A percentile compares a stretch with the other conserved stretches of the same genome.
phyloP scores from a whole-genome alignment of 2,329 filamentous ascomycete genomes.

The Alternaria arborescens region DNA sequence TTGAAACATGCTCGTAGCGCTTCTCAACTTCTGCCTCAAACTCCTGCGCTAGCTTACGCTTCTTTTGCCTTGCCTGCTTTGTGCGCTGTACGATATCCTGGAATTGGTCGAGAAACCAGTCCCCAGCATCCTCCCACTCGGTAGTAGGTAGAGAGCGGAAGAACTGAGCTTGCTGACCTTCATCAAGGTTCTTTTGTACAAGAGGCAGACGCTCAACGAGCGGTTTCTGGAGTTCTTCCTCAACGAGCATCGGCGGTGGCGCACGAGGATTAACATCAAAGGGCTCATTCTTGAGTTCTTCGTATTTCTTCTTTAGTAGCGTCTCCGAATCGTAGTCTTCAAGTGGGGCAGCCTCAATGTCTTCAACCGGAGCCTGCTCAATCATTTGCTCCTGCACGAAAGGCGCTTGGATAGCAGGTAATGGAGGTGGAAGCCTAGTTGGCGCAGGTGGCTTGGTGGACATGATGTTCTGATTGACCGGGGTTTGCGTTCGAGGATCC shows the following conservation, averaged over 20 bases:
- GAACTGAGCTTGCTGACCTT: constrained; percentile 57
- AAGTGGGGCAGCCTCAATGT: constrained; percentile 12
- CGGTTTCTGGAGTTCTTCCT: constrained; percentile 38
- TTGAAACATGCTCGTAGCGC: constrained; percentile 61
- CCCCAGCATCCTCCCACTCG: constrained; percentile 70
- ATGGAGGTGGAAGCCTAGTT: constrained; percentile 5
- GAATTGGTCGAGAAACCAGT: constrained; percentile 67
- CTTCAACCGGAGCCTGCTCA: constrained; percentile 18
- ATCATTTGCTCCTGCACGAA: constrained; percentile 12
- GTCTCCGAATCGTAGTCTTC: constrained; percentile 58
- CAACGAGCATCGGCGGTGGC: constrained; percentile 20
- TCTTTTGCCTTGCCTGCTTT: constrained; percentile 61
- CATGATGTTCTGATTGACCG: background rate
- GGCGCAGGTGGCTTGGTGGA: constrained; percentile 9
- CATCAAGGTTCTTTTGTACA: constrained; percentile 34
- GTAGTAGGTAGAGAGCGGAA: constrained; percentile 61
- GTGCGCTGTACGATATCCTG: constrained; percentile 60
- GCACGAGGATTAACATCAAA: constrained; percentile 55
- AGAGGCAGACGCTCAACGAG: constrained; percentile 41
- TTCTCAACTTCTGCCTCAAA: constrained; percentile 65
- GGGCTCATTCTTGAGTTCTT: constrained; percentile 59
- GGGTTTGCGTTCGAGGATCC: constrained; percentile 4
- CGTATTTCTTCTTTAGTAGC: constrained; percentile 58
- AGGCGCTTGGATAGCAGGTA: constrained; percentile 13
- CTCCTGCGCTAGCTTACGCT: constrained; percentile 60